A percentile compares a stretch with the other conserved stretches of the same genome.
Evolutionary conservation across 306 rosid species (phyloP).

Genomic region (Ochetophila trinervis): DNA sequence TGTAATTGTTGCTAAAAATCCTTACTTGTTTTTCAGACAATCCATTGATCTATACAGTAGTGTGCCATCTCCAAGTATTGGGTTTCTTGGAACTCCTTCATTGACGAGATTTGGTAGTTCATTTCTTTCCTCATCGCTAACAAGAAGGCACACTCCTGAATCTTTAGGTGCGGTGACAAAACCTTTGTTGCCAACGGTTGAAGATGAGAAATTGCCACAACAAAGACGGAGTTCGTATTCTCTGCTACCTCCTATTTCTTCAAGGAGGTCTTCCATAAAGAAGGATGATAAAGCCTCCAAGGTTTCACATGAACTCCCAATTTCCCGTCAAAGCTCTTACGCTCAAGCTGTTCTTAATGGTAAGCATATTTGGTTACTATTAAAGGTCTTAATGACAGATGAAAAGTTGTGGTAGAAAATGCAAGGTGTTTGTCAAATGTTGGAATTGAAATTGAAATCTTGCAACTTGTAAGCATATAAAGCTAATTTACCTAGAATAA

Average conservation of each 20-base stretch:
- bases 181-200: slow-evolving; percentile 47
- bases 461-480: no score
- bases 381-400: not conserved
- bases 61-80: slow-evolving; percentile 82
- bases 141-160: slow-evolving; percentile 97
- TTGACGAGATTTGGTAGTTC: slow-evolving; percentile 87
- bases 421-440: no score
- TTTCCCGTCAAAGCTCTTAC: slow-evolving; percentile 62
- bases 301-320: slow-evolving; percentile 64
- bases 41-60: slow-evolving; percentile 93
- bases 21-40: slow-evolving; percentile 59
- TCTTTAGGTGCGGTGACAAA: slow-evolving; percentile 50
- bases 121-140: slow-evolving; percentile 76
- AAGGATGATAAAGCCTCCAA: slow-evolving; percentile 50
- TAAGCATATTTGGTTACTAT: slow-evolving; percentile 16
- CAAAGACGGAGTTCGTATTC: slow-evolving; percentile 59
- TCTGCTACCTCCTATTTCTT: slow-evolving; percentile 57
- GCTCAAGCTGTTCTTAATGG: slow-evolving; percentile 87
- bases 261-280: slow-evolving; percentile 45
- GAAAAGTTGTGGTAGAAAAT: not conserved
- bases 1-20: not conserved
- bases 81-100: slow-evolving; percentile 78
- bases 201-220: slow-evolving; percentile 43
- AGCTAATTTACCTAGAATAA: no score
- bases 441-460: no score